phyloP scores from a whole-genome alignment of 2,329 filamentous ascomycete genomes.

The Didymella lethalis region DNA sequence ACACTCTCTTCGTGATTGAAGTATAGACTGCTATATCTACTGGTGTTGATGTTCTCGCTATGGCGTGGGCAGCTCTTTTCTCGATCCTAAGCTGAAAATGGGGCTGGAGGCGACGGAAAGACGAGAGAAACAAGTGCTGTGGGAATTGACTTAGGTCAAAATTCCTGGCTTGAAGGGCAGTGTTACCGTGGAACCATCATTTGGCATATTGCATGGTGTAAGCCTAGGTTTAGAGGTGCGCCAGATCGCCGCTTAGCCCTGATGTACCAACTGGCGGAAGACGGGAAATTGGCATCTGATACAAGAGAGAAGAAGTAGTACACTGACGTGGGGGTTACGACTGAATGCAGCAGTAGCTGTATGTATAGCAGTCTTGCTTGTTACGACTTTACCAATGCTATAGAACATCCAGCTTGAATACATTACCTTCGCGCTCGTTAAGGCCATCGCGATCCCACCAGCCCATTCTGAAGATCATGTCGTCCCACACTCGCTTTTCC shows the following conservation, averaged over 20 bases:
- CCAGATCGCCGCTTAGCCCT: too few species aligned
- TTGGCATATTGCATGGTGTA: background rate
- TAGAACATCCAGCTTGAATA: background rate
- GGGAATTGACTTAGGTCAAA: background rate
- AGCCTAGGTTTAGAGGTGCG: too few species aligned
- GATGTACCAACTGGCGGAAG: too few species aligned
- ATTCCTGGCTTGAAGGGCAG: background rate
- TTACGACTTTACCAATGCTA: background rate
- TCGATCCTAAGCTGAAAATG: too few species aligned
- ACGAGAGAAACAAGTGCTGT: background rate
- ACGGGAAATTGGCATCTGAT: background rate
- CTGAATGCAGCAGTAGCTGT: too few species aligned
- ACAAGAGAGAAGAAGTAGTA: background rate
- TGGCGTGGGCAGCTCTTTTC: too few species aligned
- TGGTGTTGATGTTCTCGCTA: too few species aligned
- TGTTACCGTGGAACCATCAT: background rate
- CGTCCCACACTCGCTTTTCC: background rate
- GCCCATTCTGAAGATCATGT: background rate
- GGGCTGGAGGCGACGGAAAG: background rate
- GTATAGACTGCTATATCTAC: too few species aligned
- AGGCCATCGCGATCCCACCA: background rate
- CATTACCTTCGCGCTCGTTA: background rate
- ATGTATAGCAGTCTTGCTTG: too few species aligned
- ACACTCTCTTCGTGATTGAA: too few species aligned
- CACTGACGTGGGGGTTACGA: too few species aligned